Conservation (phyloP, 345 rosid genomes). For the Abelmoschus esculentus region DNA sequence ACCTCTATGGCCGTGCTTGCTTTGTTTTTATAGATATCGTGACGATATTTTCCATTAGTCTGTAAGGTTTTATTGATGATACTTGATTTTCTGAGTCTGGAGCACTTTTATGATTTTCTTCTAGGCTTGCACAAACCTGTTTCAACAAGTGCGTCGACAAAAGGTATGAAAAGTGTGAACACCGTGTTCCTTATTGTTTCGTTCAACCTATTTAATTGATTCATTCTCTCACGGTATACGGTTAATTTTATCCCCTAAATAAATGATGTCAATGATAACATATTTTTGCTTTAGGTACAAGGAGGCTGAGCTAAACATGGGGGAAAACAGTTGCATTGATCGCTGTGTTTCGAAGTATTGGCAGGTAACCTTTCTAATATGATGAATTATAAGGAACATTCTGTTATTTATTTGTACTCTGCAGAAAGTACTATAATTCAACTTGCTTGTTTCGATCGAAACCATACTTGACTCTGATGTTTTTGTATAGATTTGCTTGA, state of each 20-base stretch:
- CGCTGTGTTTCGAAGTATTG: conserved; percentile 94
- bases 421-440: not conserved
- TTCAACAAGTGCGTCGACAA: conserved; percentile 89
- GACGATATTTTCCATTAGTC: not conserved
- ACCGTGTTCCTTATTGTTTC: not conserved
- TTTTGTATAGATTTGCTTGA: not conserved
- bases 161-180: conserved; percentile 34
- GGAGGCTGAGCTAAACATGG: conserved; percentile 94
- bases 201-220: not conserved
- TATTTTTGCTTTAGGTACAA: conserved; percentile 52
- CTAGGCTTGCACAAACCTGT: conserved; percentile 89
- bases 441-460: not conserved
- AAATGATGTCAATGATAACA: not conserved
- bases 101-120: conserved; percentile 9
- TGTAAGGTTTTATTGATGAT: not conserved
- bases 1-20: not conserved
- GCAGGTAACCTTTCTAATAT: no score
- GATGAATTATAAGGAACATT: no score
- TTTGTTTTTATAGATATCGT: not conserved
- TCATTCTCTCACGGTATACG: no score
- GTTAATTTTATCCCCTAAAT: not conserved
- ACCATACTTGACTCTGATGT: not conserved
- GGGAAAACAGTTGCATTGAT: conserved; percentile 97
- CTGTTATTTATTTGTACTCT: no score
- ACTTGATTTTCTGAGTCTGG: not conserved